Base-by-base conservation (phyloP, 805 yeast genomes). In the Naumovozyma baii region DNA sequence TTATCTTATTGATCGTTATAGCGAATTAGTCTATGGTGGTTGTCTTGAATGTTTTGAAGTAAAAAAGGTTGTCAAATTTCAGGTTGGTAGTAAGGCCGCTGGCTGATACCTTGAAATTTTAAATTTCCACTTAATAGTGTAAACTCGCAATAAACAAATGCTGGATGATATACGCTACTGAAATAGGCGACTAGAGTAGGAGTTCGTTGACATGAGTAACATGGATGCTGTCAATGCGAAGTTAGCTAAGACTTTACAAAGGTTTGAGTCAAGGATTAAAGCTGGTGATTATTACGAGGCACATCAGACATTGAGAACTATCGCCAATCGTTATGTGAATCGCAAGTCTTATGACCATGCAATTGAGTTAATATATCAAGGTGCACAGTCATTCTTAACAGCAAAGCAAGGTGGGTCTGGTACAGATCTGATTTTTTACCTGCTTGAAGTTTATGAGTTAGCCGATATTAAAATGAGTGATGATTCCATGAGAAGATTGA, bases 271-370 rank as follows among this genome's bases (percentile, higher is more conserved):
- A 18, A 79, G 83, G 51, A 80, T 90, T 46, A 74, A 72, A 37
- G 72, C 72, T 37, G 85, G 84, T 2, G 83, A 87, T 40, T 86
- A 72, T 64, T 90, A 90, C 58, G 98, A 92, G 58, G 97, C 97
- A 0, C 96, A 90, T 59, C 97, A 92, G 61, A 88, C 95, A 0
- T 70, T 92, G 38, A 70, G 96, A 54, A 86, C 97, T 4, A 83
- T 90, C 39, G 83, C 84, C 32, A 87, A 87, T 49, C 71, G 98
- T 55, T 82, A 83, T 54, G 80, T 83, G 33, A 76, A 83, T 46
- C 57, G 78, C 18, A 76, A 76, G 44, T 76, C 80, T 43, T 84
- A 72, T 57, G 65, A 62, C 2, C 80, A 81, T 31, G 95, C 96
- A 8, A 70, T 76, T 38, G 87, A 83, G 36, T 64, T 87, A 41